These are phyloP conservation scores for Phialophora tarda DNA, from an alignment of 2,329 filamentous ascomycete species.

Conservation along the genomic window DNA sequence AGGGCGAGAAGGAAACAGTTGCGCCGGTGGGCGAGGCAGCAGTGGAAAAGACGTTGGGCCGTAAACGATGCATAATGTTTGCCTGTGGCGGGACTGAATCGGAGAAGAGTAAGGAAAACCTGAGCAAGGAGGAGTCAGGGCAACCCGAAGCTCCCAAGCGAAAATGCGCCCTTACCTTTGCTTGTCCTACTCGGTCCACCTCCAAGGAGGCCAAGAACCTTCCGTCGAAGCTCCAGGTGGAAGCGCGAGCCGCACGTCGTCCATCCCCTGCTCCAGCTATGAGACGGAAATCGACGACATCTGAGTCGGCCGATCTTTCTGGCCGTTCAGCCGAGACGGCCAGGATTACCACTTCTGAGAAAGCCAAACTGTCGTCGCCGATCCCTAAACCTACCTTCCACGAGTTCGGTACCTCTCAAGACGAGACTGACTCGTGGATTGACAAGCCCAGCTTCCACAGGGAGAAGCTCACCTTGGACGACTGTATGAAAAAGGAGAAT, in stretches of 20 bases:
- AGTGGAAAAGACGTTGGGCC: conserved; percentile 68
- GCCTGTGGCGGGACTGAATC: conserved; percentile 74
- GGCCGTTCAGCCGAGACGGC: conserved; percentile 31
- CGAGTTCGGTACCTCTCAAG: conserved; percentile 84
- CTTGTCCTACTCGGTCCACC: conserved; percentile 50
- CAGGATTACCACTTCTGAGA: conserved; percentile 12
- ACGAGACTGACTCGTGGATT: conserved; percentile 91
- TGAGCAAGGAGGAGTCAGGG: conserved; percentile 43
- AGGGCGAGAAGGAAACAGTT: conserved; percentile 41
- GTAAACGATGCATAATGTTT: conserved; percentile 91
- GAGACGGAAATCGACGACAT: conserved; percentile 27
- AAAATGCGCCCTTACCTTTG: conserved; percentile 55
- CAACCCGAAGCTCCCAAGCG: conserved; percentile 48
- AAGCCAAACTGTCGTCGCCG: conserved; percentile 4
- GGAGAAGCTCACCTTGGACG: conserved; percentile 81
- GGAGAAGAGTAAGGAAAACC: conserved; percentile 45
- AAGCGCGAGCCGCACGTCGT: conserved; percentile 42
- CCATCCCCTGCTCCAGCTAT: conserved; percentile 46
- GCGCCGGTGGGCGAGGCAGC: conserved; percentile 58
- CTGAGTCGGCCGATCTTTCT: conserved; percentile 28
- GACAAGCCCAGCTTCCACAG: conserved; percentile 68
- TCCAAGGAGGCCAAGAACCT: conserved; percentile 33
- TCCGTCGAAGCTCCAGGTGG: conserved; percentile 34
- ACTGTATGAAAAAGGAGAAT: conserved; percentile 89
- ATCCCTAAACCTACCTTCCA: conserved; percentile 64